Percentiles rank a stretch among this genome's conserved stretches.
These are phyloP conservation scores for Trametes punicea DNA, from an alignment of 768 basidiomycete species.

Conservation along the genomic window DNA sequence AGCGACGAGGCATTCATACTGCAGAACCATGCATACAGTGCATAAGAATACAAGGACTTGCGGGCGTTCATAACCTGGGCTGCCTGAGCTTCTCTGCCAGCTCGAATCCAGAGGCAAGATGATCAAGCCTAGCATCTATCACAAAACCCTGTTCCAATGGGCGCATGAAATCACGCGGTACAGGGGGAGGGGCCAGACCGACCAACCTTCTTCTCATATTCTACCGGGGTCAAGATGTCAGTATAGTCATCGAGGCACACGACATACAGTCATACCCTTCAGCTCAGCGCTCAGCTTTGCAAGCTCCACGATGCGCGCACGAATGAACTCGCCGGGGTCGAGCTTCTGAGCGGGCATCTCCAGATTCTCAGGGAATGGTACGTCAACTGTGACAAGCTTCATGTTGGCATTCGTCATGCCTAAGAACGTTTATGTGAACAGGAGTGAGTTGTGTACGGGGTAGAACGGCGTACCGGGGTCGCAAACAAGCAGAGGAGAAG, in stretches of 20 bases:
- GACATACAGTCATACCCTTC: conserved; percentile 49
- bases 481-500: conserved; percentile 56
- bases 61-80: neutral
- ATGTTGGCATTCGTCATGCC: conserved; percentile 96
- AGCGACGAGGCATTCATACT: no score
- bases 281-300: conserved; percentile 58
- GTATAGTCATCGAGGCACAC: neutral
- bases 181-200: neutral
- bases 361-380: conserved; percentile 62
- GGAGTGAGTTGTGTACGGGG: neutral
- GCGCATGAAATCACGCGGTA: neutral
- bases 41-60: neutral
- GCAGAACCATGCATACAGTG: neutral
- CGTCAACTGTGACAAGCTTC: conserved; percentile 75
- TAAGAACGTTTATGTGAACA: conserved; percentile 24
- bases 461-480: conserved; percentile 62
- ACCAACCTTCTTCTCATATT: conserved; percentile 54
- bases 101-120: conserved; percentile 69
- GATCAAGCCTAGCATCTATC: conserved; percentile 75
- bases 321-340: conserved; percentile 85
- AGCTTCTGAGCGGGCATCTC: conserved; percentile 71
- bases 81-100: conserved; percentile 42
- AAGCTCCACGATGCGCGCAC: conserved; percentile 67
- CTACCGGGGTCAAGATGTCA: conserved; percentile 32
- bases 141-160: conserved; percentile 38